Conservation (phyloP, 23 red algal species). For the Gracilariopsis chorda region DNA sequence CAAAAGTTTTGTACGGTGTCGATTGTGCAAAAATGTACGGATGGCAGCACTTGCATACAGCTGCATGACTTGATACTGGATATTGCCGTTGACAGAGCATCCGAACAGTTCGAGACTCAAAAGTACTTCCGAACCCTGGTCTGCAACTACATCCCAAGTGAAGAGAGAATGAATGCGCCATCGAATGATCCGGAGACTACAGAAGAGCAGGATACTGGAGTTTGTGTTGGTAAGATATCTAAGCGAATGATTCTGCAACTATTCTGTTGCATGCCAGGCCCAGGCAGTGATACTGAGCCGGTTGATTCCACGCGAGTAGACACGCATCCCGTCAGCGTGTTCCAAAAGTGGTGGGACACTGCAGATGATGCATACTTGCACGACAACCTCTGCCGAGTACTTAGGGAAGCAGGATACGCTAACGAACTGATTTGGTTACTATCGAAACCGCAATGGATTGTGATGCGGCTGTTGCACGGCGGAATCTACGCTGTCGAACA, state of each 20-base stretch:
- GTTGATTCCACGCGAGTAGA: not conserved
- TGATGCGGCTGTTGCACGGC: not conserved
- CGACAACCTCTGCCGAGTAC: not conserved
- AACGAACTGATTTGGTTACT: not conserved
- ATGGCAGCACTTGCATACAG: not conserved
- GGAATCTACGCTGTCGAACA: not conserved
- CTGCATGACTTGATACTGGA: constrained; percentile 1
- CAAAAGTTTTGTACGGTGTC: not conserved
- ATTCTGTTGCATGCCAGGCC: not conserved
- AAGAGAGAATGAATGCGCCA: not conserved
- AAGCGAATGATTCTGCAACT: too few species aligned
- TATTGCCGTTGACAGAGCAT: not conserved
- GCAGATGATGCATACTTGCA: not conserved
- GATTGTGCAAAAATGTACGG: not conserved
- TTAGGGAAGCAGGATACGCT: constrained; percentile 4
- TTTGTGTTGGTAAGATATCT: too few species aligned
- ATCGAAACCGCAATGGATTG: constrained; percentile 18
- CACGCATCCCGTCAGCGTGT: not conserved
- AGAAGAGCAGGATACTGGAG: not conserved
- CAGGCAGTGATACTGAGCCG: not conserved
- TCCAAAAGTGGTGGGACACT: not conserved
- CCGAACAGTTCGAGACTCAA: not conserved
- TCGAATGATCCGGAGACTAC: not conserved
- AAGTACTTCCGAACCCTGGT: not conserved
- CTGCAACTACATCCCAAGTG: not conserved